phyloP scores from a whole-genome alignment of 1,139 yeast species.

The Nakaseomyces nivariensis region DNA sequence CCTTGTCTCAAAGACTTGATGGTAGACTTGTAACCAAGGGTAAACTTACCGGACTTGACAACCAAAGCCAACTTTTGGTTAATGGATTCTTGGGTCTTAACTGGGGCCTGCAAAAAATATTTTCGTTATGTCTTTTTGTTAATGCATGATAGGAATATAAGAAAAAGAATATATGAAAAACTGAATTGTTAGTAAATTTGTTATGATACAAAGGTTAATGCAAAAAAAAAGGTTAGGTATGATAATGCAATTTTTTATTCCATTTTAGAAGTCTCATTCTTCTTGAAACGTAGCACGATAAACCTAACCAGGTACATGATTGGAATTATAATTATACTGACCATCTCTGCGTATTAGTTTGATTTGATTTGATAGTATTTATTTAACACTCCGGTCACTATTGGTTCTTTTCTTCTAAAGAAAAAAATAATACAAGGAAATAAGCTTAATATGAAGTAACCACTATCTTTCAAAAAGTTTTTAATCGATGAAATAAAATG shows the following conservation, averaged over 20 bases:
- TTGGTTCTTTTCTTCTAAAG: constrained; percentile 1
- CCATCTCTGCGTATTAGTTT: constrained; percentile 83
- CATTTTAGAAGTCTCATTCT: neutral
- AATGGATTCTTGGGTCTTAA: constrained; percentile 82
- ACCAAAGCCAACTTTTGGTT: constrained; percentile 97
- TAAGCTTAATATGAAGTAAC: neutral
- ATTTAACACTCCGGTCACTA: constrained; percentile 81
- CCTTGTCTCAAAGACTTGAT: constrained; percentile 98
- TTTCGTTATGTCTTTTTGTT: neutral
- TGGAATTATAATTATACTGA: constrained; percentile 47
- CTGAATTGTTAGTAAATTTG: no score
- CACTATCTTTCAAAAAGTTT: no score
- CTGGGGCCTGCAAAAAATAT: constrained; percentile 64
- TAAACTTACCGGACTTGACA: constrained; percentile 98
- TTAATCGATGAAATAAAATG: neutral
- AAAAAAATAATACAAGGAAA: neutral
- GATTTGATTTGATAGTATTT: constrained; percentile 23
- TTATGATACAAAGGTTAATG: no score
- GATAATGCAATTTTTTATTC: neutral
- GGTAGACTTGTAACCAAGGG: constrained; percentile 99
- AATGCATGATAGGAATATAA: neutral
- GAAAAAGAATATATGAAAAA: no score
- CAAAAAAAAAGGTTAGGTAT: neutral
- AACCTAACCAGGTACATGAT: constrained; percentile 7
- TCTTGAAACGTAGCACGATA: neutral